Evolutionary conservation across 2,329 filamentous ascomycete species (phyloP), one percentile per base, ranked within the genome.

Genomic region (Fusarium sarcochroum): DNA sequence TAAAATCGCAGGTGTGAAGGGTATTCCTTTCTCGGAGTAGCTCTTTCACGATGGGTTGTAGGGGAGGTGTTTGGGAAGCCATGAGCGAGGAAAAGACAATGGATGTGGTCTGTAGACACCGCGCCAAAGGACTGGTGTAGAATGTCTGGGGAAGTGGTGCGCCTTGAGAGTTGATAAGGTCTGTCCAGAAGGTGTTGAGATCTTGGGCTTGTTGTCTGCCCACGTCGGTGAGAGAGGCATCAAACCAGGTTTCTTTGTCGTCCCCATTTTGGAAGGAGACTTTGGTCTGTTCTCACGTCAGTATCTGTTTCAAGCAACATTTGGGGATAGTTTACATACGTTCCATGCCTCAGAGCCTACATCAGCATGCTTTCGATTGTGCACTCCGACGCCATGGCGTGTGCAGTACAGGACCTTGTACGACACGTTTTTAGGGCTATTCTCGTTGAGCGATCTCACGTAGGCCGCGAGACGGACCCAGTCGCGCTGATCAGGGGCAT

Each of bases 1-100:
- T 81, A 17, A 85, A 82, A 74, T 91, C 88, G 73, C 89, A 91
- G 0, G 87, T 90, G 73, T 90, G 88, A 54, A 85, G 80, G 10
- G 86, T 88, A 58, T 89, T 82, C 4, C 85, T 84, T 74, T 91
- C 89, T 20, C 89, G 81, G 15, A 90, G 79, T 6, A 83, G 74
- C 59, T 90, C 88, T 73, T 88, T 89, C 71, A 91, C 76, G 3
- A 82, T 77, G 0, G 87, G 87, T 7, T 75, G 77, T 63, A 87
- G 88, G 0, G 80, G 78, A 13, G 68, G 72, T 75, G 38, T 83
- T 66, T 56, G 78, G 49, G 68, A 61, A 14, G 68, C 56, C 54
- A 77, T 69, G 8, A 89, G 75, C 1, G 80, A 80, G 0, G 74
- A 70, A 69, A 86, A 90, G 7, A 85, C 84, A 4, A 86, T 75